Evolutionary conservation across 805 yeast genomes (phyloP).

Genomic region (baker's yeast (Saccharomyces cerevisiae)): DNA sequence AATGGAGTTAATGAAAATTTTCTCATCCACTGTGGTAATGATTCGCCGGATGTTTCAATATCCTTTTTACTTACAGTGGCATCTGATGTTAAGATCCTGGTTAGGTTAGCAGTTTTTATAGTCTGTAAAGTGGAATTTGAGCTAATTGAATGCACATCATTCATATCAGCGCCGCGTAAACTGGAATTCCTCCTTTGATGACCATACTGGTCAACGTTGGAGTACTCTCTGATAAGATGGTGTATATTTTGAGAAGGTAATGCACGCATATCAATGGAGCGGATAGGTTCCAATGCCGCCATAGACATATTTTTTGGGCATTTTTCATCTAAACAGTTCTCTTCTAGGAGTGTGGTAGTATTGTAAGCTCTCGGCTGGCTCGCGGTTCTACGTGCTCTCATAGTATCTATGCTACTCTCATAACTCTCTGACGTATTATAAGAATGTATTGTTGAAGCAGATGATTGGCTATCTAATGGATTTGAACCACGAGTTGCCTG

Average conservation of each 20-base stretch:
- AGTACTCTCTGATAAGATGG: conserved; percentile 43
- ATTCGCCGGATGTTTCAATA: conserved; percentile 26
- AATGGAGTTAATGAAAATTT: conserved; percentile 24
- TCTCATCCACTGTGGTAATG: conserved; percentile 21
- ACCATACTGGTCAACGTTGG: conserved; percentile 30
- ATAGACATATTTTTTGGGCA: conserved; percentile 3
- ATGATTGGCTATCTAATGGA: neutral
- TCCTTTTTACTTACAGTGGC: conserved; percentile 28
- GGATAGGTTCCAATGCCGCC: conserved; percentile 1
- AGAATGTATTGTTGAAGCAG: neutral
- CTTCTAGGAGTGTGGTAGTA: neutral
- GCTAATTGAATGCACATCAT: neutral
- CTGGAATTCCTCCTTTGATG: conserved; percentile 16
- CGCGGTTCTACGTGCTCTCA: conserved; percentile 6
- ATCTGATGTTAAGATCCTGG: conserved; percentile 30
- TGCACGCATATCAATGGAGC: conserved; percentile 27
- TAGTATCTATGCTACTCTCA: neutral
- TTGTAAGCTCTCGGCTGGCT: conserved; percentile 23
- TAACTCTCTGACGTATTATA: neutral
- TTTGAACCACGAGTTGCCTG: neutral
- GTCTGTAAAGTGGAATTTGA: conserved; percentile 8
- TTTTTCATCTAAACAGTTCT: neutral
- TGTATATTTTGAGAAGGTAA: conserved; percentile 36
- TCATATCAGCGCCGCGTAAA: neutral
- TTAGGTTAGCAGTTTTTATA: conserved; percentile 19